Base-by-base conservation (phyloP, 441 rosid genomes). In the Flueggea neowawraea region DNA sequence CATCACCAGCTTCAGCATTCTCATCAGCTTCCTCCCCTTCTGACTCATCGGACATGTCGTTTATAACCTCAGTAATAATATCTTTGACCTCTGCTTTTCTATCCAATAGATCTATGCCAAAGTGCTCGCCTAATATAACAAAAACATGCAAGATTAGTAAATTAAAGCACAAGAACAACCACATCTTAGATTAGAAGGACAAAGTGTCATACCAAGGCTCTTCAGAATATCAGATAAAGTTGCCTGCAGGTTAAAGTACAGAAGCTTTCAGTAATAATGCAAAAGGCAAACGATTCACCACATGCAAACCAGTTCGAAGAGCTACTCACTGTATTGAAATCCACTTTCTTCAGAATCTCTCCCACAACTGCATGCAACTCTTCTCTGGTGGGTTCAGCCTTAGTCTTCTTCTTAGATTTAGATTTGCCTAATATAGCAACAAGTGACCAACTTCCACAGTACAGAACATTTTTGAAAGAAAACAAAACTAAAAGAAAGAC, bases 1-100 rank as follows among this genome's bases (percentile, higher is more conserved):
- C 74, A 68, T 54, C 81, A 65, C 65, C 84, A 5, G 65, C 70
- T 47, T 78, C 83, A 8, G 68, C 76, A 55, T 79, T 73, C 2
- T 76, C 83, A 16, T 82, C 94, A 0, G 69, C 81, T 41, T 80
- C 89, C 4, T 87, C 96, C 4, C 84, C 96, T 12, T 81, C 97
- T 57, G 88, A 97, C 12, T 83, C 92, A 59, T 95, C 97, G n/a
- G 92, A 77, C 99, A 95, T 91, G 69, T 78, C 84, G 70, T 84
- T 95, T 64, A 95, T 87, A 54, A 89, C 97, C 57, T 89, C 97
- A 10, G 97, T 88, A 55, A 95, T 88, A 47, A 91, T 82, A 28
- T 84, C 96, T 76, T 95, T 95, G 41, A 95, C 96, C 78, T 95
- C 99, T 48, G 86, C 80, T 80, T 95, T 95, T 73, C 97, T 82